Evolutionary conservation across 164 flowering plant genomes (phyloP), one percentile per base, ranked within the genome.

Genomic region (Cinnamomum chago): DNA sequence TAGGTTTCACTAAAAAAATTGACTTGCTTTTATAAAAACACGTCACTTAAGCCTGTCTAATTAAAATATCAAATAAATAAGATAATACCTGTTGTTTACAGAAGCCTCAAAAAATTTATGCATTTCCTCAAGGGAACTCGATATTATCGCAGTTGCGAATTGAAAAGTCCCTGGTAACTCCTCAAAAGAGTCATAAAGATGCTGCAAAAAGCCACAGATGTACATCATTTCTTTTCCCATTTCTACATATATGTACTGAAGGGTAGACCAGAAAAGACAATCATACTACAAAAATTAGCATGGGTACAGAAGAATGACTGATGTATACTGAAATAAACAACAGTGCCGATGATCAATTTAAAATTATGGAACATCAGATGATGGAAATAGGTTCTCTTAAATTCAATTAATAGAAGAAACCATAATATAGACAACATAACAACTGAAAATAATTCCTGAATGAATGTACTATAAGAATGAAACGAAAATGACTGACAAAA

Each of bases 101-200:
- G 97, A 83, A 75, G 82, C 76, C 20, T 92, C 95, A 75, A 95
- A 95, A 82, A 95, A 95, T 62, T 85, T 92, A 65, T 93, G 97
- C 83, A 95, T 92, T 83, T 91, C 98, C 78, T 95, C 98, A 28
- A 95, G 88, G 78, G 92, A 97, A 81, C 81, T 88, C 73, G 97
- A 92, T 73, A 86, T 88, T 73, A 90, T 80, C 69, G 97, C 82
- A 70, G 95, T 90, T 55, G 98, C 97, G 86, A 91, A 91, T 84
- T 90, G 91, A 74, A 95, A 86, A 82, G 71, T 86, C 75, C 97
- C 97, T 27, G 82, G 72, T 82, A 92, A 93, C 87, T 93, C 94
- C 78, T 84, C 87, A 81, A 95, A 93, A 52, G 97, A 88, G 50
- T 86, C 71, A 73, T 90, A 91, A 77, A 93, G 97, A 79, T 77